Evolutionary conservation across 495 filamentous ascomycete species (phyloP).

Genomic region (Talaromyces ruber): DNA sequence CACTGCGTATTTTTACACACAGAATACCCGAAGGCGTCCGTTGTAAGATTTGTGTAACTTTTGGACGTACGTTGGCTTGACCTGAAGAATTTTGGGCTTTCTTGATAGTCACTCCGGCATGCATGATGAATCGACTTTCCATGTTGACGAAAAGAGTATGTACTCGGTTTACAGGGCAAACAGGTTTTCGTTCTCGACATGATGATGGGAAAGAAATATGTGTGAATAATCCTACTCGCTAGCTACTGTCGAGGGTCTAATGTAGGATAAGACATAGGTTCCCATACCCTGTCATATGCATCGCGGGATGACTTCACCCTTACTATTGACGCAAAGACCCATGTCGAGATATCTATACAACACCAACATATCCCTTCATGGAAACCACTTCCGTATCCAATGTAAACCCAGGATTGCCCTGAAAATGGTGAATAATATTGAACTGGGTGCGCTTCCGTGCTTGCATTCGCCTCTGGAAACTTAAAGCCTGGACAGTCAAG

Average conservation of each 20-base stretch:
- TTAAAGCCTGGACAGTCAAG: background rate
- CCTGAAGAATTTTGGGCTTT: background rate
- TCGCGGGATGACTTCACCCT: background rate
- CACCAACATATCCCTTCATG: background rate
- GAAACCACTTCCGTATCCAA: background rate
- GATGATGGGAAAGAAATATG: too few relatives aligned
- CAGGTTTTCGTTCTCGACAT: too few relatives aligned
- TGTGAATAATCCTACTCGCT: background rate
- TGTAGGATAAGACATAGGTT: too few relatives aligned
- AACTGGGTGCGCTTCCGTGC: too few relatives aligned
- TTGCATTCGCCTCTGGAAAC: background rate
- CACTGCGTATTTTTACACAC: background rate
- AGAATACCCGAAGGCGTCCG: background rate
- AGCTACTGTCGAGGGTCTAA: too few relatives aligned
- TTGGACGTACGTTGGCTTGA: background rate
- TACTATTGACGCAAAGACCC: background rate
- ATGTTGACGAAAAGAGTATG: background rate
- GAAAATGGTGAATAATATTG: too few relatives aligned
- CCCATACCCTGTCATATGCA: background rate
- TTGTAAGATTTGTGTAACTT: background rate
- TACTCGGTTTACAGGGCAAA: too few relatives aligned
- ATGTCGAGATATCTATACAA: background rate
- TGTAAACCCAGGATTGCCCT: background rate
- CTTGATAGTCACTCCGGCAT: background rate
- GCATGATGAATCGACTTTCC: background rate